Percentiles rank a stretch among this genome's conserved stretches.
These are phyloP conservation scores for Choricystis sp. DNA, from an alignment of 139 green algal species.

Conservation along the genomic window DNA sequence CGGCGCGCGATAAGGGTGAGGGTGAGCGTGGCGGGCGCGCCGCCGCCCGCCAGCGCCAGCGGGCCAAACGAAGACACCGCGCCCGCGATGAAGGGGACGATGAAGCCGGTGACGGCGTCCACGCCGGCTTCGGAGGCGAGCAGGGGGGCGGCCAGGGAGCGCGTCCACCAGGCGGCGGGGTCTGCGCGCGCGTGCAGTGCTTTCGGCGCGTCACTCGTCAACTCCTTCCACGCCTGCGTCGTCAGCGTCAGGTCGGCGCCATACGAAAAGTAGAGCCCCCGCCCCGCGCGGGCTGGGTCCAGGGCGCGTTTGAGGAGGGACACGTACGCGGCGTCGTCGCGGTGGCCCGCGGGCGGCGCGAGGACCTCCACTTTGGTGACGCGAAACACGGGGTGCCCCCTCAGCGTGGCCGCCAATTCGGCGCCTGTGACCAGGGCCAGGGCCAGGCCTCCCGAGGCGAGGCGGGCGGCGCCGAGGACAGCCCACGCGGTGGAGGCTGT, in stretches of 20 bases:
- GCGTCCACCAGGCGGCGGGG: conserved; percentile 60
- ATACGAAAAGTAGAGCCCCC: conserved; percentile 58
- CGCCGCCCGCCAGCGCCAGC: conserved; percentile 19
- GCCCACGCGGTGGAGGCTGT: conserved; percentile 11
- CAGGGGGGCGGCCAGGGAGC: conserved; percentile 31
- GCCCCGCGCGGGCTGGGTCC: conserved; percentile 33
- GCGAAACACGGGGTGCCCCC: conserved; percentile 29
- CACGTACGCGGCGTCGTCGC: conserved; percentile 2
- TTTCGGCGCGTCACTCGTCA: conserved; percentile 5
- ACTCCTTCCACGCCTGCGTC: conserved; percentile 34
- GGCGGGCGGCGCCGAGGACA: conserved; percentile 23
- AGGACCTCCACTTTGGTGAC: conserved; percentile 34
- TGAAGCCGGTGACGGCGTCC: background rate
- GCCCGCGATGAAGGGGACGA: conserved; percentile 36
- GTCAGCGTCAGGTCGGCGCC: conserved; percentile 53
- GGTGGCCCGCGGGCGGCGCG: conserved; percentile 1
- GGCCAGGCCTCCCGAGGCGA: conserved; percentile 19
- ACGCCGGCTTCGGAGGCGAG: conserved; percentile 3
- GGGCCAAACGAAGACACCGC: conserved; percentile 49
- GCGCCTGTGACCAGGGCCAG: conserved; percentile 36
- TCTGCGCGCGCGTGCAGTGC: conserved; percentile 24
- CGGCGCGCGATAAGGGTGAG: conserved; percentile 49
- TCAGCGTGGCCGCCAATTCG: conserved; percentile 25
- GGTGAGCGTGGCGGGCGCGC: conserved; percentile 4
- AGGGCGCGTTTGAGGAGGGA: conserved; percentile 31